phyloP scores from a whole-genome alignment of 202 grass and related monocot genomes.

The Cymbopogon flexuosus region DNA sequence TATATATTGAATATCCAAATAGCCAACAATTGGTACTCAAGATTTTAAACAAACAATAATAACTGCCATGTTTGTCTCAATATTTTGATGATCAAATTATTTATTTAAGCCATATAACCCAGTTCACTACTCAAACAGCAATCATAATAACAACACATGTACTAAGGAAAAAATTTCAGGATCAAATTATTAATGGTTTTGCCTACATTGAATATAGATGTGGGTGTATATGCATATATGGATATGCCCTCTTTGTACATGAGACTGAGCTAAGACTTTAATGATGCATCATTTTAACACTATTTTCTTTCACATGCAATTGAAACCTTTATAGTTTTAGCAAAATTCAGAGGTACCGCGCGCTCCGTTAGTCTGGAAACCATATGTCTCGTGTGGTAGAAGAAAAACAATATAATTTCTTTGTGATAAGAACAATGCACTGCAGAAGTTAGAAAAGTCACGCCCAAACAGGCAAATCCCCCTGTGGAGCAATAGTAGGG shows the following conservation, averaged over 20 bases:
- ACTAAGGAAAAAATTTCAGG: background rate
- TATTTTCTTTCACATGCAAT: background rate
- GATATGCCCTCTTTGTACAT: background rate
- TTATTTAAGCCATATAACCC: background rate
- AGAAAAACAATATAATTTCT: background rate
- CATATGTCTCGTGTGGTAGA: background rate
- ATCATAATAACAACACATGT: slow-evolving; percentile 12
- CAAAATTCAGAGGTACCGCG: background rate
- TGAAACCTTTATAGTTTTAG: background rate
- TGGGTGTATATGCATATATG: background rate
- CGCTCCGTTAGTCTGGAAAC: background rate
- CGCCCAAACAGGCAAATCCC: background rate
- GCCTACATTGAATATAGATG: background rate
- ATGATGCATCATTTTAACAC: background rate
- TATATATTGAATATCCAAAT: background rate
- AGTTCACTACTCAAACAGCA: background rate
- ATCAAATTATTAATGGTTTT: background rate
- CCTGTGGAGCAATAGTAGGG: slow-evolving; percentile 5
- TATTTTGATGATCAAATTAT: background rate
- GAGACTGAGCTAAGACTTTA: background rate
- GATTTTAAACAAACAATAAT: background rate
- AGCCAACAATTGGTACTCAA: background rate
- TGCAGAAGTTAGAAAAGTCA: background rate
- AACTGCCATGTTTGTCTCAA: background rate
- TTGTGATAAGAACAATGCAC: background rate